Percentiles rank a stretch among this genome's conserved stretches.
These are phyloP conservation scores for Boletus pseudopeckii DNA, from an alignment of 768 basidiomycete genomes.

Conservation along the genomic window DNA sequence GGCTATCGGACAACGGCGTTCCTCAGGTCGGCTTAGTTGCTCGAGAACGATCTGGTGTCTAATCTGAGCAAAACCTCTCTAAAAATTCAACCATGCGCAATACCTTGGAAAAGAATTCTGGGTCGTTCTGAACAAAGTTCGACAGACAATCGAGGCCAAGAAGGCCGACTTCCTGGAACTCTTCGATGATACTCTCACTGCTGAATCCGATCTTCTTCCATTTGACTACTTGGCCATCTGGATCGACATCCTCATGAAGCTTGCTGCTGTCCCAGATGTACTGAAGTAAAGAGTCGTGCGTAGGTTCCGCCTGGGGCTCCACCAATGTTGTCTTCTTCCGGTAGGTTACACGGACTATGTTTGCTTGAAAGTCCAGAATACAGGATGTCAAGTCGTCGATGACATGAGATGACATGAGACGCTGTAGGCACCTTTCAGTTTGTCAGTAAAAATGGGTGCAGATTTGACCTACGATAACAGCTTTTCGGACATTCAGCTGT, in stretches of 20 bases:
- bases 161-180: conserved; percentile 76
- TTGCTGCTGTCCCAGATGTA: conserved; percentile 68
- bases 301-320: conserved; percentile 59
- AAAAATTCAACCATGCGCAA: not conserved
- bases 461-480: conserved; percentile 63
- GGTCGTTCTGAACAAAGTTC: conserved; percentile 64
- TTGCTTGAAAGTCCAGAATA: conserved; percentile 86
- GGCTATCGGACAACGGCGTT: conserved; percentile 79
- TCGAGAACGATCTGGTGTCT: conserved; percentile 65
- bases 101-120: conserved; percentile 75
- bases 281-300: conserved; percentile 54
- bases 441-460: not conserved
- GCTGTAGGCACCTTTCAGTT: conserved; percentile 39
- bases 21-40: conserved; percentile 68
- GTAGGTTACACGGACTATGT: conserved; percentile 74
- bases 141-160: conserved; percentile 83
- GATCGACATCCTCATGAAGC: conserved; percentile 50
- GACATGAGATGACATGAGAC: conserved; percentile 78
- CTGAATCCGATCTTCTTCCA: conserved; percentile 81
- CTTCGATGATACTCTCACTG: conserved; percentile 67
- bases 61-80: conserved; percentile 4
- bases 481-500: conserved; percentile 71
- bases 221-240: conserved; percentile 49
- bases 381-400: conserved; percentile 80
- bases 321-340: conserved; percentile 79